Conservation (phyloP, 176 grass and related monocot species). For the Eleusine coracana region DNA sequence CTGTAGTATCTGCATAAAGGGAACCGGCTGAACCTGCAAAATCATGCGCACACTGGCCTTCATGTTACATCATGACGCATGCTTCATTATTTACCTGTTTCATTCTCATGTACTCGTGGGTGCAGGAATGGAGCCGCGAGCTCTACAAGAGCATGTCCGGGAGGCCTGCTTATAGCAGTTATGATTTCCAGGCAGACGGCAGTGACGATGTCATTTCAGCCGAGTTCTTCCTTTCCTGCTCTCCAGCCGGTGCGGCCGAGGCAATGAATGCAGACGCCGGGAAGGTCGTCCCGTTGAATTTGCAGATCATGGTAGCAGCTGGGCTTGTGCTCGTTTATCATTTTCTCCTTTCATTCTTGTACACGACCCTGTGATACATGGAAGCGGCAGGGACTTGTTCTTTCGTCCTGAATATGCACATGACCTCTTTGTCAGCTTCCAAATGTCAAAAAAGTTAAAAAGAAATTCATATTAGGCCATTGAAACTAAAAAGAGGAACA, state of each 20-base stretch:
- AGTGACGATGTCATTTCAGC: slow-evolving; percentile 22
- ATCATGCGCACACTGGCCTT: neutral
- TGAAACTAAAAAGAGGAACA: neutral
- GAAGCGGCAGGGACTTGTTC: neutral
- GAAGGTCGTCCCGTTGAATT: slow-evolving; percentile 45
- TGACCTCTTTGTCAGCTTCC: neutral
- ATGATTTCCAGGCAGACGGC: slow-evolving; percentile 8
- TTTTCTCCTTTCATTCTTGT: slow-evolving; percentile 38
- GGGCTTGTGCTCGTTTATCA: slow-evolving; percentile 49
- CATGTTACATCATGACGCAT: neutral
- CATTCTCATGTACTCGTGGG: neutral
- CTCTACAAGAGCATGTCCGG: slow-evolving; percentile 54
- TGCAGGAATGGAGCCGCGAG: slow-evolving; percentile 51
- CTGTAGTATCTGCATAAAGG: slow-evolving; percentile 1
- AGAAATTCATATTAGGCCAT: neutral
- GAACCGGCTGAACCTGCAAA: neutral
- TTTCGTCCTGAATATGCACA: neutral
- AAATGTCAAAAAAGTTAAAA: neutral
- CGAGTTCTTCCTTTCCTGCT: slow-evolving; percentile 41
- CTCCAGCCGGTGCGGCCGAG: neutral
- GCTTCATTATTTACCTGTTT: slow-evolving; percentile 14
- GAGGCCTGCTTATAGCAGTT: slow-evolving; percentile 48
- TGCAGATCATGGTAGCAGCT: slow-evolving; percentile 55
- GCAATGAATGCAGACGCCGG: neutral
- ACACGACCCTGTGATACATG: slow-evolving; percentile 6